Evolutionary conservation across 306 rosid species (phyloP).

Genomic region (Echinosophora koreensis): DNA sequence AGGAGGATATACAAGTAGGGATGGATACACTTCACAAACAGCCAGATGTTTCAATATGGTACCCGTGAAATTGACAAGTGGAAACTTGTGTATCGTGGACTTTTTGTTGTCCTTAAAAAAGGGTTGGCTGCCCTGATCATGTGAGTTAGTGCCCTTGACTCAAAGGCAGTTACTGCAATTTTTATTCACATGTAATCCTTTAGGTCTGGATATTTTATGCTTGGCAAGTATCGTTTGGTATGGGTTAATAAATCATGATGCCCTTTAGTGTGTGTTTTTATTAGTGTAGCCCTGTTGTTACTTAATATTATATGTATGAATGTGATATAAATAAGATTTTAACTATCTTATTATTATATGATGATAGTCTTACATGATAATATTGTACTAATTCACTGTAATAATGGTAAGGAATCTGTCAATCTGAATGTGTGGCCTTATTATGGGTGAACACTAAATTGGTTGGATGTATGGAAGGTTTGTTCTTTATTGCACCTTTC

Average conservation of each 20-base stretch:
- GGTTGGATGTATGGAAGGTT: constrained; percentile 14
- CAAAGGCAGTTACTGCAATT: constrained; percentile 42
- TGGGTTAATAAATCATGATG: constrained; percentile 52
- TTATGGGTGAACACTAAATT: constrained; percentile 25
- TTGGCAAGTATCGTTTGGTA: constrained; percentile 42
- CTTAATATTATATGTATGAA: constrained; percentile 33
- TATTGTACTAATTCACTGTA: too few relatives aligned
- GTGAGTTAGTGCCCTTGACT: constrained; percentile 48
- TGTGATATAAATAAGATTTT: constrained; percentile 62
- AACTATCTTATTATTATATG: background rate
- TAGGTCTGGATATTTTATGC: constrained; percentile 51
- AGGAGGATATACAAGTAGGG: constrained; percentile 60
- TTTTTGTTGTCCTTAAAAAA: constrained; percentile 30
- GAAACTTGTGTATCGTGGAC: constrained; percentile 14
- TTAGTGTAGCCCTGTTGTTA: constrained; percentile 35
- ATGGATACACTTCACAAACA: constrained; percentile 58
- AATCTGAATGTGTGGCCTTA: constrained; percentile 5
- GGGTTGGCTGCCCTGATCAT: constrained; percentile 29
- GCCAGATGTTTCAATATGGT: constrained; percentile 65
- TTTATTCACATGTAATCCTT: constrained; percentile 46
- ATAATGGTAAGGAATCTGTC: constrained; percentile 4
- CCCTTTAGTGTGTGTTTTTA: constrained; percentile 23
- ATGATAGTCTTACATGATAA: too few relatives aligned
- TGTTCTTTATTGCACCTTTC: constrained; percentile 29
- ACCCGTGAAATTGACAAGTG: constrained; percentile 45